Evolutionary conservation across 345 rosid genomes (phyloP), one percentile per base, ranked within the genome.

Genomic region (Linum lewisii): DNA sequence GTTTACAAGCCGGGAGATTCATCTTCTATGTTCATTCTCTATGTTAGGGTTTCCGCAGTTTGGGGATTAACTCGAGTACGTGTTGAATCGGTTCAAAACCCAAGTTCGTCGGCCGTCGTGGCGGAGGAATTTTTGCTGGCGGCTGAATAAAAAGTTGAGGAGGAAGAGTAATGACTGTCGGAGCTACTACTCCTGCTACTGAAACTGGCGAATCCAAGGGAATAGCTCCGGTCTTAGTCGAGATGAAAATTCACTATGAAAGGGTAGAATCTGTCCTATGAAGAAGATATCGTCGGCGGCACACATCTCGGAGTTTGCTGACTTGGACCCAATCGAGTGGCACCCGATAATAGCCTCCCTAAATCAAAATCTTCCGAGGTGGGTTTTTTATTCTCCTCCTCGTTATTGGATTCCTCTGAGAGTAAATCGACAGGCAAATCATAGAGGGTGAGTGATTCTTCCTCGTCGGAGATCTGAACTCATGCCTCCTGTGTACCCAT

Each of bases 251-350:
- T 78, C 86, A 9, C 87, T 84, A 71, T 85, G 87, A 7, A 79
- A 64, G 44, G 95, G 92, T 11, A 87, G 71, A 24, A 87, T 81
- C 65, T 73, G 82, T 13, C 95, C 95, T 65, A 80, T 71, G 54
- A 74, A 87, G 77, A 87, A 87, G 22, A 87, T 74, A 19, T 87
- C 89, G 37, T 85, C 95, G 0, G 95, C 92, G 0, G 84, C 73
- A 16, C 85, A 82, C 84, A 87, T 87, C 59, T 79, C 85, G 11
- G 55, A 52, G 14, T 23, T 52, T 26, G 6, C 20, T 55, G 78
- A 74, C 38, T 74, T 77, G 20, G 64, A 62, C 0, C 79, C 69
- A 45, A 72, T 56, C 61, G 79, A 66, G 52, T 68, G 74, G 51
- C 55, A 63, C 70, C 77, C 15, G 80, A 76, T n/a, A n/a, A 11